Evolutionary conservation across 139 green algal genomes (phyloP), one percentile per base, ranked within the genome.

Genomic region (Dunaliella primolecta): DNA sequence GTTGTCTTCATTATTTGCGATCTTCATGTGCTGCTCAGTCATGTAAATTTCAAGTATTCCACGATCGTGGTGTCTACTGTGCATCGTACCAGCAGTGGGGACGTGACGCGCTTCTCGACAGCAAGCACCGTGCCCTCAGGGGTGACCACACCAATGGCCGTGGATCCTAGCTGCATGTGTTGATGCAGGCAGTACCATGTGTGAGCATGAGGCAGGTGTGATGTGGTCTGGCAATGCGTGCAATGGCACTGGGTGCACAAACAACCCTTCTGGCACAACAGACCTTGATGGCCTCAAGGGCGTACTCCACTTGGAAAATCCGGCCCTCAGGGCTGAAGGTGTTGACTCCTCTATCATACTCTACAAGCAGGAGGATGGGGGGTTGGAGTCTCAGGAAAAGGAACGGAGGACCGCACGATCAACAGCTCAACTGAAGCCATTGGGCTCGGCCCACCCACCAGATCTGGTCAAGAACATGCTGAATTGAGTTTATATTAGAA

Each of bases 281-380:
- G 3, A 97, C 94, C 92, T 99, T 99, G 91, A 99, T 99, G 25
- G 97, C 97, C 83, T 99, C 97, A 15, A 99, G 97, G 2, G 97
- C 97, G 84, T 99, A 99, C 84, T 99, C 97, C 24, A 99, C 97
- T 91, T 99, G 97, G 80, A 99, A 99, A 1, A 99, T 88, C 24
- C 96, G 92, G 0, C 96, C 96, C 75, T 96, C 96, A 35, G 96
- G 96, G 77, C 91, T 95, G 88, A 98, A 99, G 0, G 97, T 99
- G 91, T 98, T 99, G 1, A 99, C 97, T 34, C 97, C 96, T 20
- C 97, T 89, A 84, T 99, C 97, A 90, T 99, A 99, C 83, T 99
- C 97, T 64, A 64, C 46, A 64, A 15, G 15, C 7, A 64, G 46
- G 46, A 25, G 46, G 46, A 25, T 64, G 46, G 7, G 15, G 46